Evolutionary conservation across 1,284 basidiomycete genomes (phyloP).

Genomic region (Inonotus hispidus): DNA sequence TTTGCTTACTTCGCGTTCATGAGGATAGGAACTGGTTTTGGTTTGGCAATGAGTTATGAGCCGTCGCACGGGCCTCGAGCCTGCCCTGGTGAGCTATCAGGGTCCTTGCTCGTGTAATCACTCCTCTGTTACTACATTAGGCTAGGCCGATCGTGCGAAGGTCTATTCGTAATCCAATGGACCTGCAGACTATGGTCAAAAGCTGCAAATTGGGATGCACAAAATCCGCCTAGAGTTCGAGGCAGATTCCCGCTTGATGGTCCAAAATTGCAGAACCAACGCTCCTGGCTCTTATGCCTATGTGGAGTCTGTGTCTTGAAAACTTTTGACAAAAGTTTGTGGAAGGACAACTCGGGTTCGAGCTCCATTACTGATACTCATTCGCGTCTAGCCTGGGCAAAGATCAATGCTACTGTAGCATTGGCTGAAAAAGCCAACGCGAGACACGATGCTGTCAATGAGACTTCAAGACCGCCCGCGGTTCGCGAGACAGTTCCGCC

Average conservation of each 20-base stretch:
- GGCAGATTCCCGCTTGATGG: slow-evolving; percentile 87
- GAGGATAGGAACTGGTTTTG: no score
- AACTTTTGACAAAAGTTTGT: slow-evolving; percentile 77
- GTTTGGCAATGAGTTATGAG: no score
- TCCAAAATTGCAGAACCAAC: slow-evolving; percentile 85
- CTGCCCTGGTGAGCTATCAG: no score
- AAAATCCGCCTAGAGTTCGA: slow-evolving; percentile 80
- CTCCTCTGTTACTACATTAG: no score
- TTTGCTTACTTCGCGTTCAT: no score
- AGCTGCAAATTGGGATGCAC: slow-evolving; percentile 86
- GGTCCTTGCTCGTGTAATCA: no score
- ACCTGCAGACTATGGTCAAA: slow-evolving; percentile 86
- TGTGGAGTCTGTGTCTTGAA: slow-evolving; percentile 77
- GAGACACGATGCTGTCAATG: slow-evolving; percentile 24
- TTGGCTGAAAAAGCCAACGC: slow-evolving; percentile 33
- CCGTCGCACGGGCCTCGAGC: no score
- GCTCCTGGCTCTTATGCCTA: slow-evolving; percentile 66
- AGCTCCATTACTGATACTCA: slow-evolving; percentile 13
- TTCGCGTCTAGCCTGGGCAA: slow-evolving; percentile 39
- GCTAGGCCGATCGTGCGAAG: no score
- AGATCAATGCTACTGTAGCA: slow-evolving; percentile 73
- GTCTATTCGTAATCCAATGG: slow-evolving; percentile 94
- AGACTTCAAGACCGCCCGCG: slow-evolving; percentile 25
- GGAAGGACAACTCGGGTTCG: slow-evolving; percentile 25
- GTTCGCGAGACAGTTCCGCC: slow-evolving; percentile 23